Percentiles rank a stretch among this genome's conserved stretches.
Conservation (phyloP, 306 rosid species). For the Acacia confusa region DNA sequence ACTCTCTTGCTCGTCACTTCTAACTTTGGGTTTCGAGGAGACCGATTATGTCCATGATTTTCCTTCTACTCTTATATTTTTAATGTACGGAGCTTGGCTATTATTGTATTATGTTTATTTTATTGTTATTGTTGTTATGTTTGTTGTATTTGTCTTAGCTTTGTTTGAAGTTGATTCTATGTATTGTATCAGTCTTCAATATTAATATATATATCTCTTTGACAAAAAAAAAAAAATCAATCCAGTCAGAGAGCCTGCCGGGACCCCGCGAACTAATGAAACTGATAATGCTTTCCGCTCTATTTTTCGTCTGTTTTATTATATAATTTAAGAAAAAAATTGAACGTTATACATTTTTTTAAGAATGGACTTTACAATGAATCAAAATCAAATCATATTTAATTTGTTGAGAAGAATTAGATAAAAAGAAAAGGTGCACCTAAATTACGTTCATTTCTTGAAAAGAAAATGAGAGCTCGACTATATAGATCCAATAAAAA, state of each 20-base stretch:
- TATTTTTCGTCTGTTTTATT: neutral
- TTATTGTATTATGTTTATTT: too few species aligned
- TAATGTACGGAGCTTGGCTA: too few species aligned
- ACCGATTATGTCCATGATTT: too few species aligned
- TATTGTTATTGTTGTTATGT: too few species aligned
- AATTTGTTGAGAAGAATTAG: neutral
- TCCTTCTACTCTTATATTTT: too few species aligned
- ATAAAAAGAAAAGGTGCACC: neutral
- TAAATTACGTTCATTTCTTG: neutral
- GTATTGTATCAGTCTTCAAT: too few species aligned
- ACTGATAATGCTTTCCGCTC: neutral
- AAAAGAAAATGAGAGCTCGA: neutral
- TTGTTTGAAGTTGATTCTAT: too few species aligned
- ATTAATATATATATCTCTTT: too few species aligned
- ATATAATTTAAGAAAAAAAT: neutral
- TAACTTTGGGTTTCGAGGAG: too few species aligned
- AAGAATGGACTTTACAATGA: neutral
- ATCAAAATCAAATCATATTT: neutral
- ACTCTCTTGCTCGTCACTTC: too few species aligned
- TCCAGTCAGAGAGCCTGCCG: neutral
- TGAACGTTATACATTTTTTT: neutral
- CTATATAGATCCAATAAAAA: neutral
- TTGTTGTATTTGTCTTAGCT: too few species aligned
- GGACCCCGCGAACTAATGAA: neutral
- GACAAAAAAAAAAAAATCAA: too few species aligned